phyloP scores from a whole-genome alignment of 2,329 filamentous ascomycete species.

The Fonsecaea erecta region DNA sequence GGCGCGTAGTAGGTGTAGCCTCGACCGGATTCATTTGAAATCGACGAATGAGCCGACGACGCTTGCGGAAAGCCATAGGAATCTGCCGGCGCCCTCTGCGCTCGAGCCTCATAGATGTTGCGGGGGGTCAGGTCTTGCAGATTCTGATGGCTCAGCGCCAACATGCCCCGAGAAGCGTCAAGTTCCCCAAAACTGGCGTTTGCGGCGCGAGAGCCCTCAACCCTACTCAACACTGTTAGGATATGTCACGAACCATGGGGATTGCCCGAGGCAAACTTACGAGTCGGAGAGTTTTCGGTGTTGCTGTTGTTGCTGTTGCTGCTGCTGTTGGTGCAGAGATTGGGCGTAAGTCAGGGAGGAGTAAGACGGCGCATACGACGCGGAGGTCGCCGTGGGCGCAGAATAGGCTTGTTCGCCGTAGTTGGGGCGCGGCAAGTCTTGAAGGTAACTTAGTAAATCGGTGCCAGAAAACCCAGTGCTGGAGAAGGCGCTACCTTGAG shows the following conservation, averaged over 20 bases:
- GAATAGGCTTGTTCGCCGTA: slow-evolving; percentile 73
- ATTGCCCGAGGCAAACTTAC: slow-evolving; percentile 64
- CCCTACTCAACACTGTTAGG: slow-evolving; percentile 10
- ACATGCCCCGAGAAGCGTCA: slow-evolving; percentile 91
- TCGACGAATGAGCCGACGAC: slow-evolving; percentile 84
- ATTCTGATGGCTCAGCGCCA: slow-evolving; percentile 78
- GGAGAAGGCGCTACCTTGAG: slow-evolving; percentile 68
- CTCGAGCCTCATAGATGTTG: slow-evolving; percentile 79
- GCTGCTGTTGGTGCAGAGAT: slow-evolving; percentile 56
- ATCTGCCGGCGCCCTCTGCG: slow-evolving; percentile 73
- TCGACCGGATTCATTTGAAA: slow-evolving; percentile 86
- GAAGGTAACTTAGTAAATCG: slow-evolving; percentile 70
- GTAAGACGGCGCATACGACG: slow-evolving; percentile 71
- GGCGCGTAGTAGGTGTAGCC: slow-evolving; percentile 86
- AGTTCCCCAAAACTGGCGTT: slow-evolving; percentile 81
- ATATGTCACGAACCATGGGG: slow-evolving; percentile 51
- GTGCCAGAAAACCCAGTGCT: slow-evolving; percentile 65
- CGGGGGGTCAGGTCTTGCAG: slow-evolving; percentile 74
- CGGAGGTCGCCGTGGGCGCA: slow-evolving; percentile 71
- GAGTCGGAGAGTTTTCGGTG: slow-evolving; percentile 78
- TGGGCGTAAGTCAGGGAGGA: slow-evolving; percentile 76
- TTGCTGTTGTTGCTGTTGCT: slow-evolving; percentile 60
- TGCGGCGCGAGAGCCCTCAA: slow-evolving; percentile 53
- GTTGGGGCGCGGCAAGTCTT: slow-evolving; percentile 78
- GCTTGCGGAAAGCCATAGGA: slow-evolving; percentile 89